Base-by-base conservation (phyloP, 495 filamentous ascomycete genomes). In the Letharia columbiana region DNA sequence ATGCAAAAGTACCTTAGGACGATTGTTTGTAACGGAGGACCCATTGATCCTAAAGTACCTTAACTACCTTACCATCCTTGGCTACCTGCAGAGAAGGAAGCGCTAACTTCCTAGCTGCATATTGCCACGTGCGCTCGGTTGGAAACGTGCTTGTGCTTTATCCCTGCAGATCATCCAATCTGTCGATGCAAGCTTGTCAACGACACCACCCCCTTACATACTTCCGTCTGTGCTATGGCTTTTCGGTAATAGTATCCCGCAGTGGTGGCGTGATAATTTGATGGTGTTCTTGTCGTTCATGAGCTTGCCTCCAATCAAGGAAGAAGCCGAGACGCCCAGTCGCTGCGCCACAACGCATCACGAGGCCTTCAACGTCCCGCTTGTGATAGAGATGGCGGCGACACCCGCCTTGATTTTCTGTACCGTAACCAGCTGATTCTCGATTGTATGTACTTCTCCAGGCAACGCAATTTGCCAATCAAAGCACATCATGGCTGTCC, bases 271-370 rank as follows among this genome's bases (percentile, higher is more conserved):
- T 44, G 50, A 57, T 45, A 13, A 23, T 31, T 56, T 37, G 40
- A 64, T 59, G 35, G 50, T 56, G 50, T 52, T 64, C 31, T 47
- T 31, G 17, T 64, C 13, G 52, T 17, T 56, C 49, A 56, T 56
- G 45, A 59, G 10, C 50, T 37, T 42, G 23, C 57, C 45, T 58
- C 62, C 52, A 64, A 65, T 65, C 39, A 59, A 57, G n/a, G 52
- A 57, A 58, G 23, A 39, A 35, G 57, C 33, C 63, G 28, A 23
- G 40, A 13, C 31, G 52, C 28, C 52, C 52, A 56, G 23, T 56
- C 45, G 54, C 63, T 65, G 52, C 54, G 63, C 63, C 63, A 54
- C 63, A 59, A 42, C 39, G 41, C 52, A 65, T 59, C 52, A 65
- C 63, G 63, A 59, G 63, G 31, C 5, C 41, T 45, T 35, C 31